Evolutionary conservation across 768 basidiomycete genomes (phyloP).

Genomic region (Trametes punicea): DNA sequence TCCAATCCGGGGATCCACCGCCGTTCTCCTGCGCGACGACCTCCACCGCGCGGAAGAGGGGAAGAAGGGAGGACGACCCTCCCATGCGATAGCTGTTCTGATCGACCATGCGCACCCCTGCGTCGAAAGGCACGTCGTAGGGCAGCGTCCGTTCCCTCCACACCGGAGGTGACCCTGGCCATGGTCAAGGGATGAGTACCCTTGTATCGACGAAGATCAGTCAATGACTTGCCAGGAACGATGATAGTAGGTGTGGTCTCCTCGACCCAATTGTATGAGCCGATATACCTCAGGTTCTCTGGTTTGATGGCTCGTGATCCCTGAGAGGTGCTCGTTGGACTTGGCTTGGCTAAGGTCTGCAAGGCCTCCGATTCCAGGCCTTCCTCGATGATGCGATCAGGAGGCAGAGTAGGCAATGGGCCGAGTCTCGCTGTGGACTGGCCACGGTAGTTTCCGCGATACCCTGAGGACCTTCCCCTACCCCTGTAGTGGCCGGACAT

Average conservation of each 20-base stretch:
- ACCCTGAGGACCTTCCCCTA: neutral
- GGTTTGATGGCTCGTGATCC: neutral
- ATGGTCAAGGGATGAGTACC: neutral
- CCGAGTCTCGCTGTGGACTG: neutral
- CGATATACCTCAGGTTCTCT: conserved; percentile 39
- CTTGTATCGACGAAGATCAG: neutral
- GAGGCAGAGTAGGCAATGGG: neutral
- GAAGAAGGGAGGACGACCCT: conserved; percentile 38
- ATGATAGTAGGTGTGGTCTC: conserved; percentile 44
- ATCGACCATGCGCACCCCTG: conserved; percentile 47
- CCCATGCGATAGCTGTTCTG: conserved; percentile 51
- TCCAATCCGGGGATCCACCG: conserved; percentile 34
- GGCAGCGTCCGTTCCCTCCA: conserved; percentile 52
- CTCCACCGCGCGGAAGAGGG: conserved; percentile 60
- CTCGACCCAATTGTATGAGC: conserved; percentile 55
- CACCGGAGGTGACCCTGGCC: conserved; percentile 53
- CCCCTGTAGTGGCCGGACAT: too few relatives aligned
- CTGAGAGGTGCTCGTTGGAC: neutral
- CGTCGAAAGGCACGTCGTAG: conserved; percentile 52
- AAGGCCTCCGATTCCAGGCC: neutral
- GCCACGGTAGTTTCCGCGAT: neutral
- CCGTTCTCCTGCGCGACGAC: conserved; percentile 27
- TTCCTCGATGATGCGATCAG: conserved; percentile 12
- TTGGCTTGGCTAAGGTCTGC: conserved; percentile 5
- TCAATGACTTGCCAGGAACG: conserved; percentile 47